These are phyloP conservation scores for Macadamia tetraphylla DNA, from an alignment of 164 flowering plant species.

Conservation along the genomic window DNA sequence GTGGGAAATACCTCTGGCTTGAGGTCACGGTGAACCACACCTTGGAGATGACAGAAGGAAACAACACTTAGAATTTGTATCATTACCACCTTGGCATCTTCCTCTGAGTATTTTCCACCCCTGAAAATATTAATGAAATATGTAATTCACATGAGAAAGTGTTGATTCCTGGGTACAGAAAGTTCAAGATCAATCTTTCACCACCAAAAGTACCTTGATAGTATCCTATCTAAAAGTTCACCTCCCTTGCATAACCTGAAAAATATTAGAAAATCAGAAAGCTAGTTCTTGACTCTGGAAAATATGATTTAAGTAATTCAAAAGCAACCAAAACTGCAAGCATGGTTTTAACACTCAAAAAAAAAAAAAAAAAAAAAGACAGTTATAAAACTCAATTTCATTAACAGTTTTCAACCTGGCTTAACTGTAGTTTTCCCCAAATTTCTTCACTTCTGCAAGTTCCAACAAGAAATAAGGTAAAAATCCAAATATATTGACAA, in stretches of 20 bases:
- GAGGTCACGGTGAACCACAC: slow-evolving; percentile 95
- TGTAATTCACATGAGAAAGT: slow-evolving; percentile 4
- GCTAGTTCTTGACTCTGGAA: background rate
- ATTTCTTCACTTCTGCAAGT: too few relatives aligned
- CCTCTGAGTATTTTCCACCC: slow-evolving; percentile 96
- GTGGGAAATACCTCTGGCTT: slow-evolving; percentile 77
- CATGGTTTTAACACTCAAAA: background rate
- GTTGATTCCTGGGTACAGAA: background rate
- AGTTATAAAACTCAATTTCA: too few relatives aligned
- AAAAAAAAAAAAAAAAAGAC: too few relatives aligned
- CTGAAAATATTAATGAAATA: slow-evolving; percentile 28
- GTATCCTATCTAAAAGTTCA: slow-evolving; percentile 79
- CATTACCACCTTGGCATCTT: slow-evolving; percentile 88
- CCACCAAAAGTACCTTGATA: slow-evolving; percentile 51
- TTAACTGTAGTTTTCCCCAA: too few relatives aligned
- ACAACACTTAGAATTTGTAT: slow-evolving; percentile 75
- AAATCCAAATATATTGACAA: too few relatives aligned
- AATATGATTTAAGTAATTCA: background rate
- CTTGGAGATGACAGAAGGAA: slow-evolving; percentile 87
- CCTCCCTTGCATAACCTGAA: slow-evolving; percentile 91
- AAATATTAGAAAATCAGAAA: slow-evolving; percentile 1
- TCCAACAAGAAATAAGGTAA: too few relatives aligned
- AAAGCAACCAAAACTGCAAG: background rate
- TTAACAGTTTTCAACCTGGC: too few relatives aligned
- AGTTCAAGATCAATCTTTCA: background rate